Percentiles rank a stretch among this genome's conserved stretches.
Evolutionary conservation across 2,329 filamentous ascomycete genomes (phyloP).

Genomic region (Cladosporium sp.): DNA sequence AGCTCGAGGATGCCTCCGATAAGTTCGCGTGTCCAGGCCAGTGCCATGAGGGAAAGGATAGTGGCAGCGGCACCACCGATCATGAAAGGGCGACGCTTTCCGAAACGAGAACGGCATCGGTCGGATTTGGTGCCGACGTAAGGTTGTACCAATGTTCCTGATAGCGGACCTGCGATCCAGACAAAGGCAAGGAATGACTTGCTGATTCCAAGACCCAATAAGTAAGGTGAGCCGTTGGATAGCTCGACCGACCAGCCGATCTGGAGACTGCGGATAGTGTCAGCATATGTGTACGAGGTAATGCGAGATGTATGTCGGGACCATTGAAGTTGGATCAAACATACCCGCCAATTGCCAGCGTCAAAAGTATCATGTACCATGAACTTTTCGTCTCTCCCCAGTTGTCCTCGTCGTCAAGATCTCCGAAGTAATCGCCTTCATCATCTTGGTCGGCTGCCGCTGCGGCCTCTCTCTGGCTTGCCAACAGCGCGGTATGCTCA

Average conservation of each 20-base stretch:
- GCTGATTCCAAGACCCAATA: slow-evolving; percentile 50
- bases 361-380: slow-evolving; percentile 82
- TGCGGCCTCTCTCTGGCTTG: slow-evolving; percentile 11
- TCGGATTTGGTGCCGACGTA: slow-evolving; percentile 53
- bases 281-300: background rate
- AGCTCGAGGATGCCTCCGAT: slow-evolving; percentile 62
- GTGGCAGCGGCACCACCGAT: slow-evolving; percentile 47
- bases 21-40: slow-evolving; percentile 49
- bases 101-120: slow-evolving; percentile 44
- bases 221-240: slow-evolving; percentile 74
- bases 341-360: slow-evolving; percentile 74
- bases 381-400: slow-evolving; percentile 59
- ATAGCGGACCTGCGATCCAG: slow-evolving; percentile 55
- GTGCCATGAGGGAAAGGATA: slow-evolving; percentile 45
- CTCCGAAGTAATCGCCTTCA: slow-evolving; percentile 6
- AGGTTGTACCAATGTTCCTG: slow-evolving; percentile 51
- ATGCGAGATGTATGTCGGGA: background rate
- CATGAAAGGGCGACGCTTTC: slow-evolving; percentile 51
- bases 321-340: slow-evolving; percentile 19
- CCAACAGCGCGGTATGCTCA: slow-evolving; percentile 14
- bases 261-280: slow-evolving; percentile 58
- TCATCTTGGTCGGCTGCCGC: background rate
- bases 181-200: slow-evolving; percentile 50
- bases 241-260: slow-evolving; percentile 95
- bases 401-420: slow-evolving; percentile 16